Conservation (phyloP, 371 early-diverging fungal species). For the Haplosporangium sp. region DNA sequence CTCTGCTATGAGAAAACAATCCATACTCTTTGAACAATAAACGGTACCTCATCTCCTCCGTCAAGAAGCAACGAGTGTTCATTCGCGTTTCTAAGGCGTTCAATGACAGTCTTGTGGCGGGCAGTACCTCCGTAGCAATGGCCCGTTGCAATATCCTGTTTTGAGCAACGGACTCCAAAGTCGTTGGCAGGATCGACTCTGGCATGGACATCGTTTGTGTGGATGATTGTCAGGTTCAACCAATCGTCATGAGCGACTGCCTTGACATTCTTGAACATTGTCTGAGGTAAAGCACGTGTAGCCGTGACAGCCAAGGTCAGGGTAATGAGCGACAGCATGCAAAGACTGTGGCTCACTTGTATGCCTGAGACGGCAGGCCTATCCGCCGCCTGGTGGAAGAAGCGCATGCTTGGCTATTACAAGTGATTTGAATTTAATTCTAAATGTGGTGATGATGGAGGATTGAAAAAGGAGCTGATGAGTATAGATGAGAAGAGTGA, state of each 20-base stretch:
- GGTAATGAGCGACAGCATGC: no score
- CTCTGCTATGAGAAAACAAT: not conserved
- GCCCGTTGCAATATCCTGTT: conserved; percentile 51
- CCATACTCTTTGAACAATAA: not conserved
- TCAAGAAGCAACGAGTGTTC: conserved; percentile 68
- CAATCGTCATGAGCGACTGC: conserved; percentile 24
- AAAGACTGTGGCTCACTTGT: no score
- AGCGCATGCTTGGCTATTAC: no score
- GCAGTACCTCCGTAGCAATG: conserved; percentile 72
- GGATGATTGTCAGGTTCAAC: conserved; percentile 60
- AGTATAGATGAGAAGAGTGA: no score
- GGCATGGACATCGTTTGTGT: conserved; percentile 78
- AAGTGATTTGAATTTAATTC: no score
- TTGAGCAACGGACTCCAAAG: conserved; percentile 64
- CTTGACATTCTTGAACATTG: not conserved
- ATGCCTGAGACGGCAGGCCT: no score
- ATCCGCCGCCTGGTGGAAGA: no score
- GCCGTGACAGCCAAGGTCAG: no score
- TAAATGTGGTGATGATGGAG: no score
- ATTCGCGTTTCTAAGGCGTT: conserved; percentile 57
- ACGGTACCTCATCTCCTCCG: conserved; percentile 76
- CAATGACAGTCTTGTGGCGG: conserved; percentile 65
- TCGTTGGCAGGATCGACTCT: conserved; percentile 66
- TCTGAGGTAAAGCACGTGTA: no score
- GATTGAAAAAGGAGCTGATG: no score